Base-by-base conservation (phyloP, 352 stramenopile species). In the Phytophthora chlamydospora region DNA sequence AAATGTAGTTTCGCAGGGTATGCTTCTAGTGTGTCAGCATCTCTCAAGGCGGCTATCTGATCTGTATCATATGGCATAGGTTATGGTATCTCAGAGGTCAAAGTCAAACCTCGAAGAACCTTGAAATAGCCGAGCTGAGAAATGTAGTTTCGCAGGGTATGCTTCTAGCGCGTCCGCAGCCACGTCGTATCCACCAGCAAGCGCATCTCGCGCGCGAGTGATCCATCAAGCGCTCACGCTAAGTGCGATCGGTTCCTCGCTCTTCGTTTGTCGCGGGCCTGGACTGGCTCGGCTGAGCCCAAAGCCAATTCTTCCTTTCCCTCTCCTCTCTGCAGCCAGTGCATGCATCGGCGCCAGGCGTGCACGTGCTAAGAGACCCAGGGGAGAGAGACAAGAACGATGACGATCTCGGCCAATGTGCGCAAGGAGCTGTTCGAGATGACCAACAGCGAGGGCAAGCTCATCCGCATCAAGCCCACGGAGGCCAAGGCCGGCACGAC, bases 391-490 rank as follows among this genome's bases (percentile, higher is more conserved):
- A 24, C 21, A 62, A 76, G 55, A 35, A 86, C 68, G 38, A 93
- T 93, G 84, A 93, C 84, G 66, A 93, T 93, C 61, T 93, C 84
- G 53, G 84, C 84, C 14, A 93, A 89, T 66, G 84, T 93, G 54
- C 81, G 84, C 53, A 93, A 91, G 75, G 84, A 93, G 66, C 69
- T 93, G 57, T 93, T 93, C 68, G 82, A 93, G 71, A 89, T 93
- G 75, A 86, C 78, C 14, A 82, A 82, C 48, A 77, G 67, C 48
- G 84, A 91, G 73, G 82, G 81, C 34, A 88, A 89, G 58, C 81
- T 93, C 64, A 93, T 93, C 62, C 84, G 84, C 52, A 93, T 93
- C 57, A 90, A 90, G 66, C 84, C 84, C 34, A 93, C 84, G 27
- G 84, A 93, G 59, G 84, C 84, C 43, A 93, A 93, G 75, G 84